phyloP scores from a whole-genome alignment of 176 grass and related monocot species.

The Carex myosuroides region DNA sequence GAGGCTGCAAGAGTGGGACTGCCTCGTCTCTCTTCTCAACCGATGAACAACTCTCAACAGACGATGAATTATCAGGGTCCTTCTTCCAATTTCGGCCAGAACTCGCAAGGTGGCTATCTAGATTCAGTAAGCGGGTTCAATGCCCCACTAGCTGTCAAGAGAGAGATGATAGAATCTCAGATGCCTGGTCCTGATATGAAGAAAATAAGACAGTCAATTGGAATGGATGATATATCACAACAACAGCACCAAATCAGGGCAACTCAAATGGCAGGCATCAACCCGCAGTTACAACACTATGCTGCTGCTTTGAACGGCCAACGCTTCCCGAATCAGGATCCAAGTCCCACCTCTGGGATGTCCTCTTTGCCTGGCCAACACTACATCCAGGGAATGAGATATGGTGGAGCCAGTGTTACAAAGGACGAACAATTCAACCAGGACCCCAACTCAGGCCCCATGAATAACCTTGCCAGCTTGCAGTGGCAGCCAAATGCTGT shows the following conservation, averaged over 20 bases:
- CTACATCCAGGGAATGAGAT: conserved; percentile 46
- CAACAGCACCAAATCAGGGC: conserved; percentile 58
- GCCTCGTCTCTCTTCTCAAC: conserved; percentile 37
- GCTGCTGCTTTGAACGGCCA: conserved; percentile 50
- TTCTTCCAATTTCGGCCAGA: conserved; percentile 9
- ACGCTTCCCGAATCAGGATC: conserved; percentile 53
- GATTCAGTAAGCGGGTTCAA: conserved; percentile 26
- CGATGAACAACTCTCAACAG: conserved; percentile 8
- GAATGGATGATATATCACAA: conserved; percentile 48
- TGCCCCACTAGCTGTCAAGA: conserved; percentile 59
- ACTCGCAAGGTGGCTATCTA: neutral
- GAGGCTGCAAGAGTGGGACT: conserved; percentile 47
- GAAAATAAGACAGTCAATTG: conserved; percentile 57
- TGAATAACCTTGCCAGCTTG: conserved; percentile 8
- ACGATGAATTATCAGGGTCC: conserved; percentile 5
- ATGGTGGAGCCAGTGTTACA: conserved; percentile 15
- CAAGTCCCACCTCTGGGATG: conserved; percentile 56
- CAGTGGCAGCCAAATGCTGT: conserved; percentile 48
- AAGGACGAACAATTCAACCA: conserved; percentile 71
- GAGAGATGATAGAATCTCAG: conserved; percentile 65
- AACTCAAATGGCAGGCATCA: conserved; percentile 42
- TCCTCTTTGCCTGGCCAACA: conserved; percentile 32
- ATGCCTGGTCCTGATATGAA: conserved; percentile 47
- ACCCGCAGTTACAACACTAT: conserved; percentile 65
- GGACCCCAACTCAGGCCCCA: conserved; percentile 26